Base-by-base conservation (phyloP, 768 basidiomycete species). In the Dioszegia hungarica region DNA sequence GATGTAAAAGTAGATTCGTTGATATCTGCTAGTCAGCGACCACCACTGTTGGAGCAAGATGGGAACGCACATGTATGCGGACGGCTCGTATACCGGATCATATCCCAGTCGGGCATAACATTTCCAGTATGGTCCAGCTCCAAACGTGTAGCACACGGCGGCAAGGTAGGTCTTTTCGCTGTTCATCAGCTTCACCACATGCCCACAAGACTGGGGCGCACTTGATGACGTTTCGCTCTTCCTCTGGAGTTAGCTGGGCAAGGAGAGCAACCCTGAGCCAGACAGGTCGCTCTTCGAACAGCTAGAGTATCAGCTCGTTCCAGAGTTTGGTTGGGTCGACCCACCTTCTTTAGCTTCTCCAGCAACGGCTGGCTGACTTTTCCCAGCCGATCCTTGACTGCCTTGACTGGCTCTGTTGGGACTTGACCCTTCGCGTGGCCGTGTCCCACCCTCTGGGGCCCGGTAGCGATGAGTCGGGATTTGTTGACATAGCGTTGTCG, bases 101-200 rank as follows among this genome's bases (percentile, higher is more conserved):
- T 92, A 98, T 12, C 86, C 85, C 56, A 91, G 86, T 41, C 84
- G 84, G 33, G 97, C 81, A 47, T 92, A 81, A 14, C 88, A 88
- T 65, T 97, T 93, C 37, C 90, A 82, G 86, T 88, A 98, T 2
- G 93, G 92, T 0, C 95, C 95, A 63, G 95, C 93, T 63, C 86
- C 83, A 70, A 97, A 93, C 9, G 88, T 86, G 68, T 93, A 99
- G 53, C 85, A 86, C 3, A 87, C 83, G 5, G 88, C 77, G 2
- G 92, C 87, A 17, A 94, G 81, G 15, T 91, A 80, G 5, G 84
- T 77, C 71, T 93, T 94, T 12, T 88, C 87, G 59, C 91, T 94
- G 39, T 10, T n/a, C 0, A 27, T 60, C 51, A 63, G 58, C 52
- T 17, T 31, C 19, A 25, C 22, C 33, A 11, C 19, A 14, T 9